A percentile compares a stretch with the other conserved stretches of the same genome.
These are phyloP conservation scores for Penicillium atrosanguineum DNA, from an alignment of 495 filamentous ascomycete genomes.

Conservation along the genomic window DNA sequence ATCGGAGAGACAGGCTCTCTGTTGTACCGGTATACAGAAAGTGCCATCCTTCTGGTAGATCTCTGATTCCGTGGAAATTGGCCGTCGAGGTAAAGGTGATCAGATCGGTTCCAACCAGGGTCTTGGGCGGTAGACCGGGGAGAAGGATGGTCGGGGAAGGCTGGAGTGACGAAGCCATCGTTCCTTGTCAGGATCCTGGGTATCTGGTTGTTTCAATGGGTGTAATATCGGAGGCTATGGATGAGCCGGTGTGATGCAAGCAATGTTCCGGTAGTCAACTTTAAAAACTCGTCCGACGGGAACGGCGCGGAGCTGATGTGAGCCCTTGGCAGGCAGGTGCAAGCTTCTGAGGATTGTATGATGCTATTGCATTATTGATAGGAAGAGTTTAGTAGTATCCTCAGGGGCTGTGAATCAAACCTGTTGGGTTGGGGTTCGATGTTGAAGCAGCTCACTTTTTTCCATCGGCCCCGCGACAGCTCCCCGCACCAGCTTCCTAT, in stretches of 20 bases:
- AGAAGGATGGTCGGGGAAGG: slow-evolving; percentile 48
- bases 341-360: background rate
- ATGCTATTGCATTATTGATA: background rate
- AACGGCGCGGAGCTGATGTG: slow-evolving; percentile 5
- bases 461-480: slow-evolving; percentile 17
- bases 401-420: background rate
- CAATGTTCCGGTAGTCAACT: background rate
- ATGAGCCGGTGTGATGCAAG: background rate
- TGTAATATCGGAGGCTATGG: background rate
- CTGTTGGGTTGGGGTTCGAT: background rate
- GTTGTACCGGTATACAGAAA: slow-evolving; percentile 61
- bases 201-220: background rate
- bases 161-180: slow-evolving; percentile 23
- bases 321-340: background rate
- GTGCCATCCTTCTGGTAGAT: slow-evolving; percentile 57
- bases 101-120: slow-evolving; percentile 52
- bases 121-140: slow-evolving; percentile 46
- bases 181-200: background rate
- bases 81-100: slow-evolving; percentile 53
- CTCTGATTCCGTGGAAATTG: slow-evolving; percentile 59
- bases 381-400: background rate
- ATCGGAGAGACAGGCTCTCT: slow-evolving; percentile 53
- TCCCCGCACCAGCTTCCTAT: slow-evolving; percentile 8
- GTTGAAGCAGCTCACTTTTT: slow-evolving; percentile 6
- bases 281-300: slow-evolving; percentile 4